phyloP scores from a whole-genome alignment of 352 stramenopile genomes.

The Phytopythium mirpurense region DNA sequence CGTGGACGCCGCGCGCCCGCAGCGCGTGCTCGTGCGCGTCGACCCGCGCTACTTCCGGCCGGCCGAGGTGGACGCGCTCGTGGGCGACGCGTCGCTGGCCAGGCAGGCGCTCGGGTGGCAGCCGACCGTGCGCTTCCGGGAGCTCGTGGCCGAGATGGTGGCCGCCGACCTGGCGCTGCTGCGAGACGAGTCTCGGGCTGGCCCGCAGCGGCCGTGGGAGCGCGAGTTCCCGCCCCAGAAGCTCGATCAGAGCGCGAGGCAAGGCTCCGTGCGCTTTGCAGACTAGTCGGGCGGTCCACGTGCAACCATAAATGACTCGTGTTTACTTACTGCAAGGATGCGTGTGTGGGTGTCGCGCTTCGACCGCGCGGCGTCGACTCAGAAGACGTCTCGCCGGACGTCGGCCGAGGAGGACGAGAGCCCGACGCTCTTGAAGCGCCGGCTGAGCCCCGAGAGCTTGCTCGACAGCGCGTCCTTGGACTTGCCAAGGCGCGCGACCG shows the following conservation, averaged over 20 bases:
- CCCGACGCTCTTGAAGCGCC: conserved; percentile 55
- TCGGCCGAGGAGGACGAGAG: conserved; percentile 25
- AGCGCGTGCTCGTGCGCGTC: conserved; percentile 91
- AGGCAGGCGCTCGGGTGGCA: conserved; percentile 89
- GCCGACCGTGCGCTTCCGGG: conserved; percentile 88
- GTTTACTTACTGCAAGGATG: conserved; percentile 5
- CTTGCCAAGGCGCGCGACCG: not conserved
- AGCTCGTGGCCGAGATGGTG: conserved; percentile 97
- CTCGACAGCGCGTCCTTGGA: conserved; percentile 30
- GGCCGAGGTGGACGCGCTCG: conserved; percentile 96
- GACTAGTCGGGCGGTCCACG: too few species aligned
- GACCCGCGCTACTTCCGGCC: conserved; percentile 98
- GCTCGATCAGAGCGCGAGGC: not conserved
- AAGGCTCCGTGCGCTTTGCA: too few species aligned
- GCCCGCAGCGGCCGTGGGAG: not conserved
- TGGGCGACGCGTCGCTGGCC: conserved; percentile 95
- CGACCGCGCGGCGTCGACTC: conserved; percentile 2
- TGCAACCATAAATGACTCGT: not conserved
- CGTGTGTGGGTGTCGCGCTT: too few species aligned
- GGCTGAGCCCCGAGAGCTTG: conserved; percentile 51
- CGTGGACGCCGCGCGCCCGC: conserved; percentile 85
- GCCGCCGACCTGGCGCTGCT: conserved; percentile 59
- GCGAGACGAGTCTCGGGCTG: not conserved
- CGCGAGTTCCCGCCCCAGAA: not conserved
- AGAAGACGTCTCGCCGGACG: conserved; percentile 62